Evolutionary conservation across 169 alveolate species (phyloP), one percentile per base, ranked within the genome.

Genomic region (Cryptosporidium tyzzeri): DNA sequence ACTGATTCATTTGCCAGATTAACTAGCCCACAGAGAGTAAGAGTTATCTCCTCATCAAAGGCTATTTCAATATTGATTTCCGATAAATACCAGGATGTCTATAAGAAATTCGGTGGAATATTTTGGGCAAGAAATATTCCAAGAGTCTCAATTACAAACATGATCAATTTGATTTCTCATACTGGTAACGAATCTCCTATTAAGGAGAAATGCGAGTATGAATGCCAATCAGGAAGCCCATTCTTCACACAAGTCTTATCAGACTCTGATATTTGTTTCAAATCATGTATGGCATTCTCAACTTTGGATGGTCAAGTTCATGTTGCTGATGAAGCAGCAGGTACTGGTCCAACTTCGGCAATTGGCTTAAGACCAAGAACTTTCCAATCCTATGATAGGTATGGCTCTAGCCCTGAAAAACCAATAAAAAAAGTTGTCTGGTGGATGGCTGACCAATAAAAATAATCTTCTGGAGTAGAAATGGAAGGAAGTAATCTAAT

Each of bases 91-190:
- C 23, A 80, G 26, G 48, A 44, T 23, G 89, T 80, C 10, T 80
- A 80, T 80, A 14, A 41, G n/a, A 59, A 45, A n/a, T 14, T 58
- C n/a, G 37, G 62, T 26, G 89, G 89, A 23, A 69, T 80, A 12
- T 62, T 62, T 53, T 80, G 89, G 89, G 89, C 89, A 26, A 80
- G 75, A 26, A 35, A 59, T 67, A 59, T 80, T 62, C 89, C 89
- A 80, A 80, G 89, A 62, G 89, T 80, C 29, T 62, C 80, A 9
- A 18, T 80, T 58, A 53, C 16, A 50, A 80, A 80, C 23, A 44
- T 80, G 61, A 80, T 80, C 16, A 80, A 80, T 48, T 80, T 80
- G 48, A 29, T 80, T 80, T 80, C 89, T 29, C 73, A 80, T 48
- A 80, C 89, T 16, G 89, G 89, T 5, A 48, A n/a, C 1, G 69